phyloP scores from a whole-genome alignment of 1,139 yeast genomes.

The Hyphopichia buzzinii region DNA sequence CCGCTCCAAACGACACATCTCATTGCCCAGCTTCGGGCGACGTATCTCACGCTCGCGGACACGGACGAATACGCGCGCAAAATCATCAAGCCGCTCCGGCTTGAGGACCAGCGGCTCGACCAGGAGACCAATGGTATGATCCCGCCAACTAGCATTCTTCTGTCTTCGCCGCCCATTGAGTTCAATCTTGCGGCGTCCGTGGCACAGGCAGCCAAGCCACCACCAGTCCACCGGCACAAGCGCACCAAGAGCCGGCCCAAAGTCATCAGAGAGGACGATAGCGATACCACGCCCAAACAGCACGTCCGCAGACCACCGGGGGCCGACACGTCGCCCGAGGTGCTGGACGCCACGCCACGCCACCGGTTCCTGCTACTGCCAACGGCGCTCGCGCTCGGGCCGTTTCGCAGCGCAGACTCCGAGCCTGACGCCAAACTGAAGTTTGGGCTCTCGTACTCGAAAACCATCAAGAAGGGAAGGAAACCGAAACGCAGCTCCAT shows the following conservation, averaged over 20 bases:
- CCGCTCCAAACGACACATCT: slow-evolving; percentile 32
- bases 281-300: background rate
- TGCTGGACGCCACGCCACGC: background rate
- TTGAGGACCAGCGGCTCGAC: slow-evolving; percentile 3
- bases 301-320: background rate
- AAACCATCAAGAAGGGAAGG: slow-evolving; percentile 11
- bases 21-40: slow-evolving; percentile 30
- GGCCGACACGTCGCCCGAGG: background rate
- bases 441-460: slow-evolving; percentile 12
- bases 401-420: background rate
- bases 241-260: background rate
- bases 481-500: slow-evolving; percentile 9
- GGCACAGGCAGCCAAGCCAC: background rate
- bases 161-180: slow-evolving; percentile 34
- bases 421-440: background rate
- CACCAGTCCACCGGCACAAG: background rate
- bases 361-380: background rate
- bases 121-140: background rate
- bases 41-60: slow-evolving; percentile 27
- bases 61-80: slow-evolving; percentile 24
- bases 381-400: background rate
- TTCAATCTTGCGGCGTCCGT: slow-evolving; percentile 26
- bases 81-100: slow-evolving; percentile 19
- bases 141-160: background rate
- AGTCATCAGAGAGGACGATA: slow-evolving; percentile 2